Evolutionary conservation across 2,329 filamentous ascomycete species (phyloP).

Genomic region (Pseudogymnoascus sp.): DNA sequence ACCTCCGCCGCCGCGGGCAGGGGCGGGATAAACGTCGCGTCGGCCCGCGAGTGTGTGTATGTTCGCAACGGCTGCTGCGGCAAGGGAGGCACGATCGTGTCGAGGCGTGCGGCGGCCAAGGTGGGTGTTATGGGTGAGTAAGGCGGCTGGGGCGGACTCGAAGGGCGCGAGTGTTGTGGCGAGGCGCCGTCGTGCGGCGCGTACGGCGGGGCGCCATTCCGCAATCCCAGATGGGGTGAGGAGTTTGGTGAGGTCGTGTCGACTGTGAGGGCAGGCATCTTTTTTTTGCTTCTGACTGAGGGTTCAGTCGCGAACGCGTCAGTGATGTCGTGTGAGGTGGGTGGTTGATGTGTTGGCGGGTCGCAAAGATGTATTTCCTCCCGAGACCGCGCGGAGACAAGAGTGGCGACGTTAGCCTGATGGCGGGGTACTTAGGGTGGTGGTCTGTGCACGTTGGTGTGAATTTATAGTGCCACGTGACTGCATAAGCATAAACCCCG

Average conservation of each 20-base stretch:
- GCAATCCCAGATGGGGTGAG: neutral
- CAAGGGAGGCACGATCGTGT: conserved; percentile 1
- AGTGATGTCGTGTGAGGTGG: neutral
- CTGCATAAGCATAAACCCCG: neutral
- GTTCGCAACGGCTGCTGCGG: conserved; percentile 22
- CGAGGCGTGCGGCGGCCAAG: conserved; percentile 19
- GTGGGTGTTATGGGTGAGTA: conserved; percentile 29
- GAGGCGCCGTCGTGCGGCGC: conserved; percentile 6
- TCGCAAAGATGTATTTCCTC: conserved; percentile 5
- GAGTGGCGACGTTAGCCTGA: conserved; percentile 4
- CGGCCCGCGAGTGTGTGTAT: conserved; percentile 42
- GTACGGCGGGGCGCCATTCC: conserved; percentile 4
- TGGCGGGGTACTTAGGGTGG: conserved; percentile 8
- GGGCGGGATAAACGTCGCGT: conserved; percentile 37
- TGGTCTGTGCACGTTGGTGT: neutral
- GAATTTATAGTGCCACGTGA: neutral
- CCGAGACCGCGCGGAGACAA: conserved; percentile 2
- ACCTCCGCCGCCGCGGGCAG: conserved; percentile 41
- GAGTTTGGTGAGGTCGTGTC: conserved; percentile 17
- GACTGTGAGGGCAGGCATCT: conserved; percentile 23
- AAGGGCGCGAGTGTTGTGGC: conserved; percentile 19
- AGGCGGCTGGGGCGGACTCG: conserved; percentile 25
- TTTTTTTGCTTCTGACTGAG: conserved; percentile 2
- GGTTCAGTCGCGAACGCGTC: neutral
- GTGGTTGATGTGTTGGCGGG: neutral